These are phyloP conservation scores for Tricholoma flavovirens DNA, from an alignment of 768 basidiomycete genomes.

Conservation along the genomic window DNA sequence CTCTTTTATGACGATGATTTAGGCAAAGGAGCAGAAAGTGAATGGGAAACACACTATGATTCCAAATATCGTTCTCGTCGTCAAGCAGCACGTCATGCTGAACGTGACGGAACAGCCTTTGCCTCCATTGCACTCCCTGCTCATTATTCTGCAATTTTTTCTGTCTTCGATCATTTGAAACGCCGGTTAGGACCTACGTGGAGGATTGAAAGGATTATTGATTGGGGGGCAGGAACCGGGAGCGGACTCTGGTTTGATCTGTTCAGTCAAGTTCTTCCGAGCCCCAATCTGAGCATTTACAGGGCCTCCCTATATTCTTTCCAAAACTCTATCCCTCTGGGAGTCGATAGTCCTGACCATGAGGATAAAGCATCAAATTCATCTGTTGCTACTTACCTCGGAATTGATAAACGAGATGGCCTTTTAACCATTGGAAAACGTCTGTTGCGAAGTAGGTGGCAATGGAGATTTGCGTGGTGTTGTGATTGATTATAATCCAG, in stretches of 20 bases:
- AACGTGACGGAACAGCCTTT: constrained; percentile 79
- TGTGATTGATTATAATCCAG: constrained; percentile 23
- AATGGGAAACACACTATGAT: constrained; percentile 55
- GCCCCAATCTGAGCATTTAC: constrained; percentile 10
- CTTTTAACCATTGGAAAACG: constrained; percentile 62
- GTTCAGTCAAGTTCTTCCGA: not conserved
- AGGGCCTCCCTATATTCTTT: constrained; percentile 71
- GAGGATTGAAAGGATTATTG: constrained; percentile 57
- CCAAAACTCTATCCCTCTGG: constrained; percentile 30
- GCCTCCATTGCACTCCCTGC: constrained; percentile 81
- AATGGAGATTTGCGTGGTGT: constrained; percentile 5
- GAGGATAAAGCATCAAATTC: constrained; percentile 41
- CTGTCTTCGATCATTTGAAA: constrained; percentile 67
- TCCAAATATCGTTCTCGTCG: constrained; percentile 53
- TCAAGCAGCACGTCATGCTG: constrained; percentile 53
- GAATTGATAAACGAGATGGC: constrained; percentile 73
- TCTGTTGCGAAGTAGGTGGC: constrained; percentile 46
- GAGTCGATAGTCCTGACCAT: constrained; percentile 17
- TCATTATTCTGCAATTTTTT: constrained; percentile 73
- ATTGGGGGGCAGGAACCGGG: constrained; percentile 83
- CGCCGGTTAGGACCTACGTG: constrained; percentile 59
- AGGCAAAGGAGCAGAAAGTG: constrained; percentile 22
- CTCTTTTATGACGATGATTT: constrained; percentile 46
- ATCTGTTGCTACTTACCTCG: constrained; percentile 57
- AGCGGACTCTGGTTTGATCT: constrained; percentile 71